Conservation (phyloP, 2,329 filamentous ascomycete genomes). For the Phaeosphaeria sp. region DNA sequence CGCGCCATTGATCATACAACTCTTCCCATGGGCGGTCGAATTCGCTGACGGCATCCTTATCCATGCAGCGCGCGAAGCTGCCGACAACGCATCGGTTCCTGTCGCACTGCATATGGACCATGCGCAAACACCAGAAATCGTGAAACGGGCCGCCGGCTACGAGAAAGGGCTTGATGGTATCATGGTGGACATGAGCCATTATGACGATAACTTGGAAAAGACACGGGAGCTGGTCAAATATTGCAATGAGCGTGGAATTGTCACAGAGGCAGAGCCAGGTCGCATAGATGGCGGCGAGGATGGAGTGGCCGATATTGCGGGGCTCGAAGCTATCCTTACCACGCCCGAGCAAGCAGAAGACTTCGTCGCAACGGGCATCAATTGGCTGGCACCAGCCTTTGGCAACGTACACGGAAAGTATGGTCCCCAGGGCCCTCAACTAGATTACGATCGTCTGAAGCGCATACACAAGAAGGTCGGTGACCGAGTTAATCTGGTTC, state of each 20-base stretch:
- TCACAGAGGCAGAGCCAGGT: constrained; percentile 74
- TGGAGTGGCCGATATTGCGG: constrained; percentile 69
- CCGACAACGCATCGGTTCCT: constrained; percentile 57
- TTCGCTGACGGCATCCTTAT: constrained; percentile 63
- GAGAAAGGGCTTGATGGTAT: constrained; percentile 42
- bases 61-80: constrained; percentile 54
- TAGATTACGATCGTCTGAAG: constrained; percentile 43
- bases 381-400: constrained; percentile 77
- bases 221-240: constrained; percentile 69
- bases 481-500: constrained; percentile 59
- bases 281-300: constrained; percentile 78
- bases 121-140: constrained; percentile 68
- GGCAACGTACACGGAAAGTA: constrained; percentile 80
- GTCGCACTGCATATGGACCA: constrained; percentile 72
- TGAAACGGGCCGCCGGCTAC: constrained; percentile 64
- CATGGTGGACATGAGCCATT: constrained; percentile 74
- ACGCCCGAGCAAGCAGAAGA: constrained; percentile 73
- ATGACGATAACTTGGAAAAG: constrained; percentile 71
- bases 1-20: constrained; percentile 73
- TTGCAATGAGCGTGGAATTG: constrained; percentile 70
- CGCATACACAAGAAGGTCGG: constrained; percentile 59
- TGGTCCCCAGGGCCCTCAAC: constrained; percentile 65
- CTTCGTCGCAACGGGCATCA: constrained; percentile 74
- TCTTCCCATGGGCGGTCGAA: constrained; percentile 76
- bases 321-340: constrained; percentile 67